These are phyloP conservation scores for Phytopythium kandeliae DNA, from an alignment of 352 stramenopile species.

Conservation along the genomic window DNA sequence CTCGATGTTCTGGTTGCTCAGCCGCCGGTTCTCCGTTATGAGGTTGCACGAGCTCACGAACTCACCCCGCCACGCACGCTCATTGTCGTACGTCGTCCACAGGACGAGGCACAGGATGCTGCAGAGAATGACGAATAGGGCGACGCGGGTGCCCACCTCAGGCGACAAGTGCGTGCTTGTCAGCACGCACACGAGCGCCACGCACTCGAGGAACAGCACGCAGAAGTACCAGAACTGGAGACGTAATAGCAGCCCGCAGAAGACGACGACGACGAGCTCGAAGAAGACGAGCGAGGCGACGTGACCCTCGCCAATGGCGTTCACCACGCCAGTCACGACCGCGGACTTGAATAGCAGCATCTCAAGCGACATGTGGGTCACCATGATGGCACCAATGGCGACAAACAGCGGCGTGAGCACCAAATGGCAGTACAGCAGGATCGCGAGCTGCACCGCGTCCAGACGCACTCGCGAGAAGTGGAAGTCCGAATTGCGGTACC, in stretches of 20 bases:
- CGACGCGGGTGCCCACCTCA: constrained; percentile 9
- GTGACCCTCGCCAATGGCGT: constrained; percentile 28
- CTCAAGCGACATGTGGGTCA: constrained; percentile 4
- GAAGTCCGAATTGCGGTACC: constrained; percentile 18
- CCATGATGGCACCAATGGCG: constrained; percentile 9
- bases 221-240: constrained; percentile 54
- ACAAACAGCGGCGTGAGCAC: constrained; percentile 29
- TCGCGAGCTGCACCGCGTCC: constrained; percentile 35
- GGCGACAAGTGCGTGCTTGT: constrained; percentile 20
- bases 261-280: constrained; percentile 25
- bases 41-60: constrained; percentile 54
- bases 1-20: constrained; percentile 64
- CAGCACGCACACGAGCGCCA: constrained; percentile 21
- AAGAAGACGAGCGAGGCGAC: constrained; percentile 42
- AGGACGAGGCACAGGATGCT: constrained; percentile 26
- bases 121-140: constrained; percentile 25
- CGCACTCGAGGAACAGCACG: constrained; percentile 32
- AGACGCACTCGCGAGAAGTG: constrained; percentile 23
- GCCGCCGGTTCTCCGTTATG: constrained; percentile 42
- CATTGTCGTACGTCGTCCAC: constrained; percentile 35
- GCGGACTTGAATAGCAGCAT: neutral
- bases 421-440: constrained; percentile 42
- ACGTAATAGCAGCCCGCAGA: constrained; percentile 36
- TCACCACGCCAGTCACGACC: constrained; percentile 8
- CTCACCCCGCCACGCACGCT: constrained; percentile 33